Base-by-base conservation (phyloP, 1,139 yeast species). In the Debaryomyces sp. region DNA sequence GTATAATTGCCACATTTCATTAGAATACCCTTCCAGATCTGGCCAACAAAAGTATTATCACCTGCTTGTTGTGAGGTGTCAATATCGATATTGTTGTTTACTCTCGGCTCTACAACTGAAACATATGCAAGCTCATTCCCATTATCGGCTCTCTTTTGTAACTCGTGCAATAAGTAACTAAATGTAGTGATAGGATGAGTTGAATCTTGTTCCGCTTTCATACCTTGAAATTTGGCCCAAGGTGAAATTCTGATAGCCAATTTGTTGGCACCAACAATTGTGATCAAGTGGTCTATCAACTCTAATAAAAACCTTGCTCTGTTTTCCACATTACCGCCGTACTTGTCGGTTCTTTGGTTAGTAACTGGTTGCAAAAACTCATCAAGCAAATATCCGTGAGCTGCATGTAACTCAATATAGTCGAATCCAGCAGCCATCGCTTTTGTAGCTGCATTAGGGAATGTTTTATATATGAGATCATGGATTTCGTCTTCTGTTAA, bases 341-440 rank as follows among this genome's bases (percentile, higher is more conserved):
- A 85, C 62, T 81, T 73, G 59, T 85, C 90, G 10, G 85, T 81
- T 62, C 91, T 77, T 51, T 73, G 59, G 68, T 87, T 87, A 39
- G 81, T 64, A 35, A 63, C 56, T 43, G 63, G 54, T 37, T 66
- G 64, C 44, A 85, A 61, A 61, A 86, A 85, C 62, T 81, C 84
- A 66, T 85, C 85, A 43, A 84, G 59, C 47, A 87, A 68, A 64
- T 83, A 86, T 12, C 91, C 91, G 64, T 86, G 84, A 13, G 90
- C 92, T 41, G 70, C 71, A 59, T 86, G 92, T 49, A 87, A 61
- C 64, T 87, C 89, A 36, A 87, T 77, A 55, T 83, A 84, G 61
- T 87, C 92, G 52, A 84, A 84, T 12, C 91, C 90, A 4, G 87
- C 86, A 6, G 61, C 71, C 38, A 81, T 53, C 1, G 84, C 80